These are phyloP conservation scores for Leccinum proliferum DNA, from an alignment of 1,284 basidiomycete genomes.

Conservation along the genomic window DNA sequence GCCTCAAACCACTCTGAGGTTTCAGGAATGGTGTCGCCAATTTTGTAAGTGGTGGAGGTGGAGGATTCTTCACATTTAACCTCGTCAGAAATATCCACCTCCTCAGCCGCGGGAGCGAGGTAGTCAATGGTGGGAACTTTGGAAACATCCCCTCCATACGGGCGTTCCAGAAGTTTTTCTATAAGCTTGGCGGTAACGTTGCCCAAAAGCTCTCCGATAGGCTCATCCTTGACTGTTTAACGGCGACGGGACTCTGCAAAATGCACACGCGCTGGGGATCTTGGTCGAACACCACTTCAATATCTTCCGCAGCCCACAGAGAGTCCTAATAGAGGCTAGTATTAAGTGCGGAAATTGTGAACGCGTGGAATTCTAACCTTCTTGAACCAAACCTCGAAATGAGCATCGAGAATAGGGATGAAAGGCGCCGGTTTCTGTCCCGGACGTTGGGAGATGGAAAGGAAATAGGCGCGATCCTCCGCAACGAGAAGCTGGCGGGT, in stretches of 20 bases:
- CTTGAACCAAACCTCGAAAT: conserved; percentile 98
- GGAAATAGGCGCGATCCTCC: conserved; percentile 94
- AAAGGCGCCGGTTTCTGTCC: conserved; percentile 99
- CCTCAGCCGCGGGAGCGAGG: conserved; percentile 56
- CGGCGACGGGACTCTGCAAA: conserved; percentile 94
- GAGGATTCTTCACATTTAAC: conserved; percentile 45
- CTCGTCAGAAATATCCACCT: conserved; percentile 36
- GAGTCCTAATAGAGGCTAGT: conserved; percentile 63
- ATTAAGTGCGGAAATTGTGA: conserved; percentile 15
- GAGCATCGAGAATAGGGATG: conserved; percentile 93
- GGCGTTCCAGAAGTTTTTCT: conserved; percentile 74
- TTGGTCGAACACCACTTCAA: conserved; percentile 97
- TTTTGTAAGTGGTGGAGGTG: conserved; percentile 49
- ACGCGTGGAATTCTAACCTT: conserved; percentile 52
- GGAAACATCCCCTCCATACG: conserved; percentile 75
- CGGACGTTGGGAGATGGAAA: conserved; percentile 90
- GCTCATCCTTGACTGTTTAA: conserved; percentile 87
- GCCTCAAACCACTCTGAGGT: conserved; percentile 77
- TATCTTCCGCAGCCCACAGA: conserved; percentile 97
- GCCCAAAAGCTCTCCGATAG: conserved; percentile 88
- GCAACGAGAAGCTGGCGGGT: conserved; percentile 86
- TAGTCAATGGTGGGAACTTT: conserved; percentile 86
- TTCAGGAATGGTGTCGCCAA: conserved; percentile 56
- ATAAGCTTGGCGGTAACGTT: conserved; percentile 81
- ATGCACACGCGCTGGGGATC: conserved; percentile 98